phyloP scores from a whole-genome alignment of 768 basidiomycete genomes.

The Daedalea quercina region DNA sequence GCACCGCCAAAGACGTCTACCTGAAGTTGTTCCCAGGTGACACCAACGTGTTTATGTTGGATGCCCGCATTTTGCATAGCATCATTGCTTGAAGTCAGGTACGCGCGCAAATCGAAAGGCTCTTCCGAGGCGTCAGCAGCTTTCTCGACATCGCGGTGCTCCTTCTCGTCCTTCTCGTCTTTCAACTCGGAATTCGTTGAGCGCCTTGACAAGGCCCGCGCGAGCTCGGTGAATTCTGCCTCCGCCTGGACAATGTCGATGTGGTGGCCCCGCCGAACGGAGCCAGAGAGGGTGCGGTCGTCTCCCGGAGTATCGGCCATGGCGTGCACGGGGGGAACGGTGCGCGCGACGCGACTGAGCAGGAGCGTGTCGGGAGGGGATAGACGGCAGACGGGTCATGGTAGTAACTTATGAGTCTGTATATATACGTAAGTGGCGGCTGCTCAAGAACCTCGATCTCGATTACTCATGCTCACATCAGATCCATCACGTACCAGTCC shows the following conservation, averaged over 20 bases:
- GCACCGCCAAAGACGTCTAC: conserved; percentile 53
- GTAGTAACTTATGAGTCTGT: not conserved
- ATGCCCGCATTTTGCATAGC: conserved; percentile 60
- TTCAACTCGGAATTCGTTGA: not conserved
- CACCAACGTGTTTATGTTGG: conserved; percentile 69
- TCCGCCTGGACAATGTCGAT: conserved; percentile 48
- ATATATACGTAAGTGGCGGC: not conserved
- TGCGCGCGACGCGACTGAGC: not conserved
- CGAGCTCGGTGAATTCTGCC: conserved; percentile 48
- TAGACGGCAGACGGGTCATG: not conserved
- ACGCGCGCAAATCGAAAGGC: conserved; percentile 60
- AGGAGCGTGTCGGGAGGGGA: not conserved
- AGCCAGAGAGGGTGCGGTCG: conserved; percentile 20
- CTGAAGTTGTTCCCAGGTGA: conserved; percentile 65
- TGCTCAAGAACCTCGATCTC: not conserved
- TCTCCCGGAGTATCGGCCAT: conserved; percentile 23
- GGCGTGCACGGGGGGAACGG: not conserved
- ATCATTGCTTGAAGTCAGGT: conserved; percentile 60
- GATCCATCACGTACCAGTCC: not conserved
- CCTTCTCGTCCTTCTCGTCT: conserved; percentile 1
- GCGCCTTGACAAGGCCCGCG: conserved; percentile 25
- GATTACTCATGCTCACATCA: not conserved
- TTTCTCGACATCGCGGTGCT: conserved; percentile 31
- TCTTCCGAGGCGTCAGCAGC: conserved; percentile 32
- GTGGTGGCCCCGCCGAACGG: conserved; percentile 20